Base-by-base conservation (phyloP, 305 asterid species). In the Solanum hybrid region DNA sequence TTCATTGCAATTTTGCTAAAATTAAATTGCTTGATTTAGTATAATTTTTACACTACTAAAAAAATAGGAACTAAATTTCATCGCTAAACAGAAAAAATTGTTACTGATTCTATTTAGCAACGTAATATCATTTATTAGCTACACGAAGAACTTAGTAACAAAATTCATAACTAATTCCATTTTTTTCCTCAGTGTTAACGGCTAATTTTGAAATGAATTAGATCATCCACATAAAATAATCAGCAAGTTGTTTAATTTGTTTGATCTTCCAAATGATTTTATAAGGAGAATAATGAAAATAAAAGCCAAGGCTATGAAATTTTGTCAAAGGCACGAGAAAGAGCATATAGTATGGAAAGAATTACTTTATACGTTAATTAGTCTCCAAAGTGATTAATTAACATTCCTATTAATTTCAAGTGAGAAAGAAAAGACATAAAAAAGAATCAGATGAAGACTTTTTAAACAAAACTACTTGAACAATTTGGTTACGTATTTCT, bases 291-390 rank as follows among this genome's bases (percentile, higher is more conserved):
- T 51, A 51, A 14, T 51, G 64, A 51, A 51, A 42, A 27, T 38
- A 77, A 82, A 82, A 82, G 72, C 3, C 87, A 51, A 27, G 71
- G 15, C 9, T 27, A 22, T 81, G 10, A 81, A 81, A 42, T 82
- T 42, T 27, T 82, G 38, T 82, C 87, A 82, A 42, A 82, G 87
- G 27, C 87, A 82, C 87, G 87, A 82, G 87, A 82, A 45, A 42
- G 72, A 82, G 87, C 10, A 15, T 27, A 27, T 15, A 42, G 27
- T 82, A 82, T 42, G 71, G n/a, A 45, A 45, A 29, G 27, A 82
- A 82, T 4, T 42, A 15, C 0, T 14, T 14, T 27, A 4, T 45
- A 77, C 15, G 27, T 34, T 32, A 29, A 13, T 38, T 24, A 79
- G 56, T 37, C 15, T 76, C 14, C 26, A 32, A 76, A 35, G 17